Base-by-base conservation (phyloP, 371 early-diverging fungal genomes). In the Rhizomucor pusillus region DNA sequence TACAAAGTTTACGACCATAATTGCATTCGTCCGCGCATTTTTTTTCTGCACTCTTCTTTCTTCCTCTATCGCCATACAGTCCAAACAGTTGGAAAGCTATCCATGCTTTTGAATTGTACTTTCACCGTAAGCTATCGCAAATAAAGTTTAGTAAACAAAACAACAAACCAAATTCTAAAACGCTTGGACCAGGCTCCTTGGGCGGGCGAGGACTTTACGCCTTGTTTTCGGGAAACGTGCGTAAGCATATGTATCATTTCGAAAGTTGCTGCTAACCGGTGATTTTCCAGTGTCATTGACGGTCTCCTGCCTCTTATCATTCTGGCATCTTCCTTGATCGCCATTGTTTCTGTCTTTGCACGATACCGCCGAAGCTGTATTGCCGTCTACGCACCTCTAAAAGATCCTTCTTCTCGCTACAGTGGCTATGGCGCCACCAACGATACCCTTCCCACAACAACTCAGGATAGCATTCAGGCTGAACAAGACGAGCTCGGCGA, bases 151-250 rank as follows among this genome's bases (percentile, higher is more conserved):
- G 29, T 29, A 29, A 29, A 29, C 29, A 29, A 29, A 29, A 7
- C 29, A 7, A 29, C n/a, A n/a, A 7, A 29, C 5, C 29, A 29
- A 29, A 29, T 29, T 7, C 29, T 29, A 29, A 29, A 29, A 29
- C 29, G 29, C 29, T 29, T 29, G 29, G 3, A 5, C 29, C 29
- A 63, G 66, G 36, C 49, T 39, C 36, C 56, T 14, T 66, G 66
- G 66, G 52, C 47, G 16, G 59, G 29, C 24, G 57, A 57, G 22
- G 62, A 66, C 39, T 66, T 66, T 34, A 41, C 55, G 37, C 66
- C 66, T 24, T 60, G 61, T 33, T 66, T 66, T 52, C 56, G 66
- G 47, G 55, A 57, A 46, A 50, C 56, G 66, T 65, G 58, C 44
- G 52, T 50, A 16, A 12, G 23, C 12, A 23, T 20, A 20, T n/a